These are phyloP conservation scores for Quercus lobata DNA, from an alignment of 331 rosid species.

Conservation along the genomic window DNA sequence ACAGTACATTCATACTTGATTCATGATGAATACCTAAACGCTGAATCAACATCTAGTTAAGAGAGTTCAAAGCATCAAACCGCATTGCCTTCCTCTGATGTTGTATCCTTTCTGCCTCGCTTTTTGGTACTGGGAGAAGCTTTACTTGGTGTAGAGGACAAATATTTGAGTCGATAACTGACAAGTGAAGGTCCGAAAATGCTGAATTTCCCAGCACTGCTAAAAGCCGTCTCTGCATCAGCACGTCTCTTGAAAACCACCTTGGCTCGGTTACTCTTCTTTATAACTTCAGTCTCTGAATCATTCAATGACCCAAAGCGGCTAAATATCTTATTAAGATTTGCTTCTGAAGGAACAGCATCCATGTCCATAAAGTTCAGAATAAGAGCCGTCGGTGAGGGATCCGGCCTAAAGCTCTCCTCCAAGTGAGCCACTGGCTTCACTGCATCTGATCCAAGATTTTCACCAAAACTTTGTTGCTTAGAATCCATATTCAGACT, in stretches of 20 bases:
- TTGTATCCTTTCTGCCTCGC: conserved; percentile 27
- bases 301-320: conserved; percentile 51
- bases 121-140: conserved; percentile 21
- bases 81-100: conserved; percentile 19
- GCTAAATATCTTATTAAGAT: conserved; percentile 60
- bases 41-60: background rate
- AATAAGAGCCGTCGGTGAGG: conserved; percentile 59
- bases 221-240: conserved; percentile 81
- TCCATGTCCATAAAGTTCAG: conserved; percentile 56
- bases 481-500: background rate
- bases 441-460: conserved; percentile 25
- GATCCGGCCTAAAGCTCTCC: conserved; percentile 27
- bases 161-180: conserved; percentile 75
- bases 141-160: conserved; percentile 25
- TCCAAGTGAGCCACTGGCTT: conserved; percentile 14
- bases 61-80: conserved; percentile 17
- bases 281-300: conserved; percentile 61
- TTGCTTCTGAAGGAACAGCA: conserved; percentile 53
- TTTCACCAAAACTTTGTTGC: conserved; percentile 9
- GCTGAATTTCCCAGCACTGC: conserved; percentile 82
- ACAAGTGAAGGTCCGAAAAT: conserved; percentile 76
- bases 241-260: conserved; percentile 56
- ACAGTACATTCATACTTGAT: background rate
- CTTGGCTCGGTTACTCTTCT: conserved; percentile 58
- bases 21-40: background rate